phyloP scores from a whole-genome alignment of 2,329 filamentous ascomycete genomes.

The Arthrinium phaeospermum region DNA sequence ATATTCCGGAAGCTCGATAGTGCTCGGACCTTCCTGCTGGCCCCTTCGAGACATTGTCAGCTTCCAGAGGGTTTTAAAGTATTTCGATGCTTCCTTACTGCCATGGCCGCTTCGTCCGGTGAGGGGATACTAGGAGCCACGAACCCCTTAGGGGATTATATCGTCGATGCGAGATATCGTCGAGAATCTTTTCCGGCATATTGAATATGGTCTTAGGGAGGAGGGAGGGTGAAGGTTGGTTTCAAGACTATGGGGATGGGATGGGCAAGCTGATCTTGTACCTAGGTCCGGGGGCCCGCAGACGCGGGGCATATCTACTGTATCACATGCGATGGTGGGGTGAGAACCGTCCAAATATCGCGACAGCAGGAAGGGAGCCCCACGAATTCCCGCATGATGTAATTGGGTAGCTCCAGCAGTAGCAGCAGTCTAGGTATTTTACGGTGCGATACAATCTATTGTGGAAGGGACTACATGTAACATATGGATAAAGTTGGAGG shows the following conservation, averaged over 20 bases:
- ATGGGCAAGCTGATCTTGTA: not conserved
- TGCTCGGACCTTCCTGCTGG: conserved; percentile 75
- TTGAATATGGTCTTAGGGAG: conserved; percentile 27
- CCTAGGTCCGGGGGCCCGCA: conserved; percentile 11
- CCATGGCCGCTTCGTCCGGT: conserved; percentile 96
- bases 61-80: not conserved
- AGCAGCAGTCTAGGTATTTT: not conserved
- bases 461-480: not conserved
- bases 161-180: conserved; percentile 95
- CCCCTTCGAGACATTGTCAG: conserved; percentile 57
- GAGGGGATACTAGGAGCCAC: conserved; percentile 94
- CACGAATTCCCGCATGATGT: conserved; percentile 15
- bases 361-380: not conserved
- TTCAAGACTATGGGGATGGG: not conserved
- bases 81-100: conserved; percentile 68
- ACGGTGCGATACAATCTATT: not conserved
- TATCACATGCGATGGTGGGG: conserved; percentile 15
- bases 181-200: conserved; percentile 79
- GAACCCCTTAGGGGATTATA: conserved; percentile 91
- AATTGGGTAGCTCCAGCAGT: not conserved
- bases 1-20: conserved; percentile 75
- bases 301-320: conserved; percentile 1
- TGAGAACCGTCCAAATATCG: conserved; percentile 9
- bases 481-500: not conserved
- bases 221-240: not conserved